Percentiles rank a stretch among this genome's conserved stretches.
Conservation (phyloP, 306 rosid genomes). For the Gynostemma pentaphyllum region DNA sequence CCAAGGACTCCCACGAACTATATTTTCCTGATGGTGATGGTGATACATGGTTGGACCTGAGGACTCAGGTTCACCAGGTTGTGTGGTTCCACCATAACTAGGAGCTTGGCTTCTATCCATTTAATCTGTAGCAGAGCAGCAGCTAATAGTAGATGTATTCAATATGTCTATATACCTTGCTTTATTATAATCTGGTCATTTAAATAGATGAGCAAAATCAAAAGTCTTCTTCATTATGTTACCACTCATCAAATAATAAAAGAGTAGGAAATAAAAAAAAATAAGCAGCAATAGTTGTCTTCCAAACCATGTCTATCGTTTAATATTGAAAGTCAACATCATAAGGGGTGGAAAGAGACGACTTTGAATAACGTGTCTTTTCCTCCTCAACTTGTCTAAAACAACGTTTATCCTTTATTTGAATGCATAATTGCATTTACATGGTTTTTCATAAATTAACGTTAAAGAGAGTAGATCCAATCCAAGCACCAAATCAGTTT, state of each 20-base stretch:
- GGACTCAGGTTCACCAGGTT: conserved; percentile 10
- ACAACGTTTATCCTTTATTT: background rate
- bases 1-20: conserved; percentile 39
- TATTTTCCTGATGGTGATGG: too few species aligned
- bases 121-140: background rate
- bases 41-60: conserved; percentile 13
- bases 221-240: background rate
- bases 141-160: conserved; percentile 1
- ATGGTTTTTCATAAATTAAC: background rate
- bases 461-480: background rate
- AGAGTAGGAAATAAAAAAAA: background rate
- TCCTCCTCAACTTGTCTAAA: background rate
- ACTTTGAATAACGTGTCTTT: background rate
- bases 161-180: background rate
- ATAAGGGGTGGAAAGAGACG: background rate
- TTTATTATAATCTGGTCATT: background rate
- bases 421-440: background rate
- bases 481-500: background rate
- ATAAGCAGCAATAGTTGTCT: background rate
- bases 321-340: conserved; percentile 1
- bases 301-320: background rate
- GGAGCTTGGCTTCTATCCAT: conserved; percentile 15
- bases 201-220: background rate
- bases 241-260: background rate
- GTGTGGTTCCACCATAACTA: conserved; percentile 11